These are phyloP conservation scores for Kickxella alabastrina DNA, from an alignment of 192 early-diverging fungal species.

Conservation along the genomic window DNA sequence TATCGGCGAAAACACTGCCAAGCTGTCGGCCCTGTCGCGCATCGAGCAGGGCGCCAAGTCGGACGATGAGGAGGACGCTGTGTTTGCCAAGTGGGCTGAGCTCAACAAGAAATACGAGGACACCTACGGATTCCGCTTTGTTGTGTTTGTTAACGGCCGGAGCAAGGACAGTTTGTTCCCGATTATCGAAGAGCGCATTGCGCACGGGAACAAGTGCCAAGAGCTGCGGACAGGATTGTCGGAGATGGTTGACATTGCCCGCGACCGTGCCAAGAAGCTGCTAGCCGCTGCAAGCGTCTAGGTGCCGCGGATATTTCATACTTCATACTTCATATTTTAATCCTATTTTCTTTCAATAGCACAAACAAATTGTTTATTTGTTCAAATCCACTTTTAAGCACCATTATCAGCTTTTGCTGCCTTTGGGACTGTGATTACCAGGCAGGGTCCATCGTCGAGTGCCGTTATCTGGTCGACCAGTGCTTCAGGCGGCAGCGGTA, in stretches of 20 bases:
- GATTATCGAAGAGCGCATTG: conserved; percentile 66
- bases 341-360: background rate
- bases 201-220: conserved; percentile 55
- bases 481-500: conserved; percentile 36
- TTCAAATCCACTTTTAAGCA: too few relatives aligned
- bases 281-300: conserved; percentile 6
- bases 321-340: background rate
- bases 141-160: conserved; percentile 78
- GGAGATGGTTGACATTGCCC: conserved; percentile 80
- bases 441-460: conserved; percentile 8
- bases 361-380: background rate
- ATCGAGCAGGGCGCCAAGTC: conserved; percentile 61
- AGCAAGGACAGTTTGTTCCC: conserved; percentile 71
- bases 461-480: conserved; percentile 32
- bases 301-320: too few relatives aligned
- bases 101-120: conserved; percentile 66
- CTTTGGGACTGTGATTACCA: conserved; percentile 30
- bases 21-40: conserved; percentile 67
- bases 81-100: conserved; percentile 59
- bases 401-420: too few relatives aligned
- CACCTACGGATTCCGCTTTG: conserved; percentile 76
- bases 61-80: conserved; percentile 55
- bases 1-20: conserved; percentile 70
- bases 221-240: conserved; percentile 69
- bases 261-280: conserved; percentile 72